These are phyloP conservation scores for Penicillium sclerotiorum DNA, from an alignment of 2,329 filamentous ascomycete genomes.

Conservation along the genomic window DNA sequence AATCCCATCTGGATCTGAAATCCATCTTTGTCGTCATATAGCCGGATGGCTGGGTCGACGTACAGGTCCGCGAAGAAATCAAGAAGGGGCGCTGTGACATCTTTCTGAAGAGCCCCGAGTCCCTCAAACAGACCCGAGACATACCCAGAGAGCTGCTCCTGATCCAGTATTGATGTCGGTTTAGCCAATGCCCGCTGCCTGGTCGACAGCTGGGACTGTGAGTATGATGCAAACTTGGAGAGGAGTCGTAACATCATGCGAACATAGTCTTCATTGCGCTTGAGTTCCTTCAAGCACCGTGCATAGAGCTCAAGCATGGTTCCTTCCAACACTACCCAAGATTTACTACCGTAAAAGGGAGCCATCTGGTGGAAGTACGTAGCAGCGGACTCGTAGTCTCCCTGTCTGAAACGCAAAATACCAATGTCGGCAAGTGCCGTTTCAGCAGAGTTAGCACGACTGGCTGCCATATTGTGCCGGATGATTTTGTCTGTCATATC, in stretches of 20 bases:
- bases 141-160: slow-evolving; percentile 37
- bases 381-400: slow-evolving; percentile 73
- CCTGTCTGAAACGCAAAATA: slow-evolving; percentile 74
- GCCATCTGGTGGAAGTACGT: slow-evolving; percentile 77
- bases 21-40: slow-evolving; percentile 72
- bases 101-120: slow-evolving; percentile 57
- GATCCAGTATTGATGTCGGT: slow-evolving; percentile 33
- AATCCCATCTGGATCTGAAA: slow-evolving; percentile 71
- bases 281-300: slow-evolving; percentile 75
- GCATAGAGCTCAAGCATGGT: slow-evolving; percentile 86
- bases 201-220: slow-evolving; percentile 34
- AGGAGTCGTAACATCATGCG: slow-evolving; percentile 71
- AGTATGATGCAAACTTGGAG: slow-evolving; percentile 39
- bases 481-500: slow-evolving; percentile 82
- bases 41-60: slow-evolving; percentile 68
- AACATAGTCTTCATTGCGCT: slow-evolving; percentile 77
- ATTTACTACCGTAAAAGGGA: slow-evolving; percentile 74
- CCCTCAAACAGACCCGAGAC: slow-evolving; percentile 49
- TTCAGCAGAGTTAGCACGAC: slow-evolving; percentile 75
- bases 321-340: slow-evolving; percentile 79
- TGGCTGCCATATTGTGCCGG: slow-evolving; percentile 78
- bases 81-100: slow-evolving; percentile 68
- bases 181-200: slow-evolving; percentile 35
- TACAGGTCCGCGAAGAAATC: slow-evolving; percentile 73
- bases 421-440: slow-evolving; percentile 82